Conservation (phyloP, 176 grass and related monocot species). For the Oryza rufipogon region DNA sequence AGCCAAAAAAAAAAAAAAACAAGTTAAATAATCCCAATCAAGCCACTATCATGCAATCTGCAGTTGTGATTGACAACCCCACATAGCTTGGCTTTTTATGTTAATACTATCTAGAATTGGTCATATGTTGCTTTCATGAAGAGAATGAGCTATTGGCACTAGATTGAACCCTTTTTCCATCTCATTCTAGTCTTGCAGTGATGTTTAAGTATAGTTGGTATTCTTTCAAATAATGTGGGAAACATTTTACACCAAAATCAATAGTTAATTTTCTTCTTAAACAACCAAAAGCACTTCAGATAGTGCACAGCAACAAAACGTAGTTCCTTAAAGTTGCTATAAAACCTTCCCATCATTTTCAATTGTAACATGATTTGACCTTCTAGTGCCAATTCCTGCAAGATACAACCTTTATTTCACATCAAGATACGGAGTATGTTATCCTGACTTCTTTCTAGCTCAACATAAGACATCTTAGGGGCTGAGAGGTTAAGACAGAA, state of each 20-base stretch:
- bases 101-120: not conserved
- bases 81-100: not conserved
- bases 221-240: not conserved
- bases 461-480: not conserved
- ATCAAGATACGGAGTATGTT: not conserved
- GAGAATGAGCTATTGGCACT: constrained; percentile 5
- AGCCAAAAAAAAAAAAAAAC: too few species aligned
- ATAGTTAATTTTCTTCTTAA: not conserved
- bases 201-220: not conserved
- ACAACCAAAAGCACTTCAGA: not conserved
- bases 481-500: not conserved
- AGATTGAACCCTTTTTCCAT: not conserved
- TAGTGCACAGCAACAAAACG: not conserved
- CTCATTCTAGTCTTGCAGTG: not conserved
- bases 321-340: not conserved
- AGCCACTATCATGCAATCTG: not conserved
- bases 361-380: not conserved
- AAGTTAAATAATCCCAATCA: not conserved
- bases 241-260: not conserved
- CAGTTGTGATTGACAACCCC: not conserved
- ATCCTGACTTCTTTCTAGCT: not conserved
- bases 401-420: not conserved
- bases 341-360: not conserved
- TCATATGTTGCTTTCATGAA: too few species aligned
- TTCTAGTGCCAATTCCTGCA: not conserved